Percentiles rank a stretch among this genome's conserved stretches.
phyloP scores from a whole-genome alignment of 441 rosid species.

The Erysimum pusillum region DNA sequence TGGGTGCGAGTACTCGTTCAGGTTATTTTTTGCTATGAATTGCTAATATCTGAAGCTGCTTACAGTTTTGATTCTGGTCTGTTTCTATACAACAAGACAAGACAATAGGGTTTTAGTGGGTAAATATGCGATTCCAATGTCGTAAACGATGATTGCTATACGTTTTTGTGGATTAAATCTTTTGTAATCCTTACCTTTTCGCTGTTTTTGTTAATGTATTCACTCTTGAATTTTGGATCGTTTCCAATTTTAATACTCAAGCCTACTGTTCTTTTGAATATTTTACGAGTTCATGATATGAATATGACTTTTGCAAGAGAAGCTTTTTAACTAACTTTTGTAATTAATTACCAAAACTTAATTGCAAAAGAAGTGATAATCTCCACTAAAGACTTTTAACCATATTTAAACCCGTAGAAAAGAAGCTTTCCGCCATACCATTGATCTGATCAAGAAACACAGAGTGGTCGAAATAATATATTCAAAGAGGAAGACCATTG shows the following conservation, averaged over 20 bases:
- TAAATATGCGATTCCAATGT: constrained; percentile 31
- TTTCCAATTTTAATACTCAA: background rate
- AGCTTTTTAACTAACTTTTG: background rate
- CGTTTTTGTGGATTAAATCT: constrained; percentile 13
- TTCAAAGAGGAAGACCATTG: constrained; percentile 17
- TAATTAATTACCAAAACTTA: background rate
- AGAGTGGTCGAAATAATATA: background rate
- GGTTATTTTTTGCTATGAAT: constrained; percentile 24
- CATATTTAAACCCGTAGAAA: background rate
- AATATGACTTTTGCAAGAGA: background rate
- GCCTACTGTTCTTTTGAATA: background rate
- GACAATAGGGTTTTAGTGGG: constrained; percentile 36
- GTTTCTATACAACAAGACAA: constrained; percentile 8
- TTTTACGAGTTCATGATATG: constrained; percentile 13
- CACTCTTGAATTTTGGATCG: constrained; percentile 14
- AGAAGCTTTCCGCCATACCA: background rate
- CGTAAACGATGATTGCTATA: constrained; percentile 18
- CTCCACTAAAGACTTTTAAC: background rate
- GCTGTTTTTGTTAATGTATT: background rate
- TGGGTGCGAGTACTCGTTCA: constrained; percentile 29
- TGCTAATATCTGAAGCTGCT: constrained; percentile 29
- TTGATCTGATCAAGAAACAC: constrained; percentile 1
- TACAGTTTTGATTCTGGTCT: constrained; percentile 35
- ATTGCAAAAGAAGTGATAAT: background rate
- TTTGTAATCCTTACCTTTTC: background rate